Percentiles rank a stretch among this genome's conserved stretches.
These are phyloP conservation scores for Pleurotus sapidus DNA, from an alignment of 768 basidiomycete genomes.

Conservation along the genomic window DNA sequence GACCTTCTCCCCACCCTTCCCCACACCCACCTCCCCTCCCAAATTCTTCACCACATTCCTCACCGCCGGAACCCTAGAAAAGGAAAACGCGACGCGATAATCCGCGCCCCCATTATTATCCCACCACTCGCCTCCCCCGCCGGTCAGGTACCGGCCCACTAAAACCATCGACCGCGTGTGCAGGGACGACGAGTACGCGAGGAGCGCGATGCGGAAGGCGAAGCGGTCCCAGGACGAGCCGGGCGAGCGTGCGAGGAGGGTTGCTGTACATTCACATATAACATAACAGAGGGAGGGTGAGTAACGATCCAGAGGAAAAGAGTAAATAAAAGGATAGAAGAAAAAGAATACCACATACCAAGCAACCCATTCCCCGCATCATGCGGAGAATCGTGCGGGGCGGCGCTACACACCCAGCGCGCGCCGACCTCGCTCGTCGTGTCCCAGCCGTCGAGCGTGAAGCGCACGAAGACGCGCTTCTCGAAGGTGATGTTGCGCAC, in stretches of 20 bases:
- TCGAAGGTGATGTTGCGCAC: constrained; percentile 86
- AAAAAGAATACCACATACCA: too few relatives aligned
- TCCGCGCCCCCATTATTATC: constrained; percentile 84
- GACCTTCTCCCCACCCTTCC: too few relatives aligned
- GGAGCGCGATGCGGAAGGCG: constrained; percentile 61
- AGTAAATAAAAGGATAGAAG: too few relatives aligned
- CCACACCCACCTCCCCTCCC: too few relatives aligned
- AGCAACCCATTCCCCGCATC: neutral
- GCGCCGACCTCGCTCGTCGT: constrained; percentile 84
- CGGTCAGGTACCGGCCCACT: constrained; percentile 50
- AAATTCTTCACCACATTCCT: too few relatives aligned
- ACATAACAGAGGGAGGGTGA: too few relatives aligned
- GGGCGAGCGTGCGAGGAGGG: neutral
- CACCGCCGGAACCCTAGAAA: constrained; percentile 29
- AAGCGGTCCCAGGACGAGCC: constrained; percentile 51
- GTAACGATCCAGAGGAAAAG: too few relatives aligned
- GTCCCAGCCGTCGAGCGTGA: constrained; percentile 93
- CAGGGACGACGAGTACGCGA: constrained; percentile 61
- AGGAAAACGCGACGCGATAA: constrained; percentile 75
- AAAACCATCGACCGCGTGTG: constrained; percentile 55
- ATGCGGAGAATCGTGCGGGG: neutral
- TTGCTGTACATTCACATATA: too few relatives aligned
- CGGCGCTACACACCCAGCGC: constrained; percentile 25
- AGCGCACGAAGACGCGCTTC: constrained; percentile 82
- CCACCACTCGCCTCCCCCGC: constrained; percentile 80